phyloP scores from a whole-genome alignment of 345 rosid genomes.

The Pugionium dolabratum region DNA sequence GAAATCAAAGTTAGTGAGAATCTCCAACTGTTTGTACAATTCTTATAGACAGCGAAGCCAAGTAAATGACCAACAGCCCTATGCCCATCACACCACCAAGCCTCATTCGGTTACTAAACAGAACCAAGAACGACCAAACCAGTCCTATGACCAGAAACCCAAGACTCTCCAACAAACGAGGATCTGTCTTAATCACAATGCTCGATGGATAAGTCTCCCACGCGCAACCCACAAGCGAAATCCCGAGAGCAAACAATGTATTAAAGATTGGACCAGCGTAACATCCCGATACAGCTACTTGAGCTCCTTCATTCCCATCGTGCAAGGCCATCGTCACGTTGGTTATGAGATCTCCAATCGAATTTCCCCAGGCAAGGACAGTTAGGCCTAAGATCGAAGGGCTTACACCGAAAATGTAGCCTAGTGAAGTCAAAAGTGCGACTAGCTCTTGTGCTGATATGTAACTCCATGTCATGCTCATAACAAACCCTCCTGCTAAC shows the following conservation, averaged over 20 bases:
- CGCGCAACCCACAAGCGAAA: conserved; percentile 63
- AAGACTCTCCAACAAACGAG: conserved; percentile 63
- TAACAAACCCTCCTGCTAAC: conserved; percentile 77
- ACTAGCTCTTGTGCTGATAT: conserved; percentile 79
- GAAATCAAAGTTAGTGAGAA: conserved; percentile 34
- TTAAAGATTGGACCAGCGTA: conserved; percentile 94
- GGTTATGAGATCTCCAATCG: conserved; percentile 82
- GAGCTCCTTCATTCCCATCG: conserved; percentile 77
- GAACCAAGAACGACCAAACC: conserved; percentile 79
- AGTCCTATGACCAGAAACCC: conserved; percentile 69
- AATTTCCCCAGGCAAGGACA: conserved; percentile 95
- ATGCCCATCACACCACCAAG: conserved; percentile 60
- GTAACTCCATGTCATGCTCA: conserved; percentile 93
- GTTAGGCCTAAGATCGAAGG: conserved; percentile 86
- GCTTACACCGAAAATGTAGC: conserved; percentile 64
- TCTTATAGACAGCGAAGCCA: conserved; percentile 65
- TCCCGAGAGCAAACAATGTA: conserved; percentile 73
- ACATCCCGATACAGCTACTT: conserved; percentile 89
- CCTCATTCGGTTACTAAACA: conserved; percentile 73
- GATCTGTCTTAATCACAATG: conserved; percentile 59
- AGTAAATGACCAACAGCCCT: conserved; percentile 77
- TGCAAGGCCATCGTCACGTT: conserved; percentile 76
- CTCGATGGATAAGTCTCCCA: conserved; percentile 59
- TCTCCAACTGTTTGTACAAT: conserved; percentile 43
- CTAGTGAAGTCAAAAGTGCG: conserved; percentile 66